These are phyloP conservation scores for Ilyonectria destructans DNA, from an alignment of 2,329 filamentous ascomycete species.

Conservation along the genomic window DNA sequence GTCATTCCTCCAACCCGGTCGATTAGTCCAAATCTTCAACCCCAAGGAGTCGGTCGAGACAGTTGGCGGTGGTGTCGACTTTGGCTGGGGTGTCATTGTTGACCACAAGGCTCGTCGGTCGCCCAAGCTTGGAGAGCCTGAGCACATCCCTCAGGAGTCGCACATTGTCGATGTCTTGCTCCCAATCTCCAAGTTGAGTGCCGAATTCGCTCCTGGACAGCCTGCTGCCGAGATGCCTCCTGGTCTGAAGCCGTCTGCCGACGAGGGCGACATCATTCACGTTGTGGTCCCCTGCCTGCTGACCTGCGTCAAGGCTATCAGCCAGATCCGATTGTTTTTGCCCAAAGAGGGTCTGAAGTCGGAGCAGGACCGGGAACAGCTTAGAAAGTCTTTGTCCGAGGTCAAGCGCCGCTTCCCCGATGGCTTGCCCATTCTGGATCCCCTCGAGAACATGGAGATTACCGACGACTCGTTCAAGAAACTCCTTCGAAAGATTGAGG, in stretches of 20 bases:
- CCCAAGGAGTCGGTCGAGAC: conserved; percentile 64
- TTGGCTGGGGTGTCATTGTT: conserved; percentile 94
- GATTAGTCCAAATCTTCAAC: conserved; percentile 89
- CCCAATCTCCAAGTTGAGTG: conserved; percentile 67
- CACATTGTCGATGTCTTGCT: conserved; percentile 89
- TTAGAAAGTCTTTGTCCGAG: conserved; percentile 82
- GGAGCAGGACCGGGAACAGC: conserved; percentile 75
- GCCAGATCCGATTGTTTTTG: conserved; percentile 87
- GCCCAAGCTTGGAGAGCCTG: conserved; percentile 77
- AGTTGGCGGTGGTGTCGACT: conserved; percentile 71
- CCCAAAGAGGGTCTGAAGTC: conserved; percentile 81
- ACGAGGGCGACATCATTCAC: conserved; percentile 51
- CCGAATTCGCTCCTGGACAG: conserved; percentile 60
- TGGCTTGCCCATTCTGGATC: conserved; percentile 89
- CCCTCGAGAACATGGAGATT: conserved; percentile 97
- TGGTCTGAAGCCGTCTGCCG: conserved; percentile 66
- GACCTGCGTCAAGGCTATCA: conserved; percentile 87
- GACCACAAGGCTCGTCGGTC: conserved; percentile 78
- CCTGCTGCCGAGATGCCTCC: conserved; percentile 67
- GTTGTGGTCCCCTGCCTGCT: conserved; percentile 83
- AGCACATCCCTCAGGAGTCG: conserved; percentile 81
- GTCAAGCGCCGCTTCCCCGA: conserved; percentile 92
- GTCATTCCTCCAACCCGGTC: conserved; percentile 89
- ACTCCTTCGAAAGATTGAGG: conserved; percentile 94
- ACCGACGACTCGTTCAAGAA: conserved; percentile 94